These are phyloP conservation scores for Apiospora aurea DNA, from an alignment of 2,329 filamentous ascomycete genomes.

Conservation along the genomic window DNA sequence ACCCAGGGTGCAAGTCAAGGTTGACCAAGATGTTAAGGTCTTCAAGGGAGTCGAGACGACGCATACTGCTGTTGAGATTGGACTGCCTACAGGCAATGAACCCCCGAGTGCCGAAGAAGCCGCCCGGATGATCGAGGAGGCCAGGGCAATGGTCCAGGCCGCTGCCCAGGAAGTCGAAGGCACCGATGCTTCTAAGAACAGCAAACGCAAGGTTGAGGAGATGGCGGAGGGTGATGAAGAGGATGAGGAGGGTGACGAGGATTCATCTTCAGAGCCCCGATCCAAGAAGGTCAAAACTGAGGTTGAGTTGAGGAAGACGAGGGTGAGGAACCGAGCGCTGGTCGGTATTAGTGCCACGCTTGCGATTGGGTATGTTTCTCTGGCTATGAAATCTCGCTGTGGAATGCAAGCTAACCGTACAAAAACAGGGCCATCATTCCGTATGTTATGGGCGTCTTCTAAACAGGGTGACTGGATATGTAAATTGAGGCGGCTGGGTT, in stretches of 20 bases:
- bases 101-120: constrained; percentile 80
- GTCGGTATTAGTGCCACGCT: constrained; percentile 87
- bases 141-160: constrained; percentile 85
- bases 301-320: constrained; percentile 82
- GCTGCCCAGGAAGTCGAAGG: constrained; percentile 50
- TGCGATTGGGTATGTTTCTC: constrained; percentile 81
- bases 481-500: constrained; percentile 18
- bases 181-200: constrained; percentile 54
- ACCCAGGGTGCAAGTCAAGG: constrained; percentile 70
- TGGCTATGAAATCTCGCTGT: constrained; percentile 34
- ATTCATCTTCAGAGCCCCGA: constrained; percentile 45
- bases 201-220: constrained; percentile 79
- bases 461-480: constrained; percentile 31
- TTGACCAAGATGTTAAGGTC: constrained; percentile 63
- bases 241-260: constrained; percentile 47
- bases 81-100: constrained; percentile 70
- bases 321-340: constrained; percentile 83
- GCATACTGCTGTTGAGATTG: constrained; percentile 76
- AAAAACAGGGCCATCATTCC: constrained; percentile 52
- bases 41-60: constrained; percentile 70
- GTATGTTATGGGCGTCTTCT: constrained; percentile 60
- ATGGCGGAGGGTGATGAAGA: constrained; percentile 71
- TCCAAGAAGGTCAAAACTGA: constrained; percentile 85
- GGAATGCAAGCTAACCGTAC: constrained; percentile 22
- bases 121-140: constrained; percentile 82